Base-by-base conservation (phyloP, 2,329 filamentous ascomycete genomes). In the Fusarium pseudoanthophilum region DNA sequence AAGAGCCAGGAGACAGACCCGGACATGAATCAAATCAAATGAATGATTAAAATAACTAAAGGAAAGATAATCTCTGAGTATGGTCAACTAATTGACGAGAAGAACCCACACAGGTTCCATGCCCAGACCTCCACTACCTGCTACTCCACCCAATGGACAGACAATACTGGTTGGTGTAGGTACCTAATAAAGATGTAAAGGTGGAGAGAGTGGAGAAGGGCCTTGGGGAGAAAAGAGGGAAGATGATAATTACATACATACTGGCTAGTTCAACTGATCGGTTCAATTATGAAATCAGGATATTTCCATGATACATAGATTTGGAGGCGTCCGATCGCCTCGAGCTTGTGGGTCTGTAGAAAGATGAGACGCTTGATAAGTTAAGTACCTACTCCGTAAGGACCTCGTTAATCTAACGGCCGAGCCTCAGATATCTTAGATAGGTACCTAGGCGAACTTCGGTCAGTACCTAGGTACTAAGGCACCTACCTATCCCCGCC, bases 201-300 rank as follows among this genome's bases (percentile, higher is more conserved):
- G 32, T 28, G 51, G 34, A 52, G 30, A 52, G 20, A 28, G 51
- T 39, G 24, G 49, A 28, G 32, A 45, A 26, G 55, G 45, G 49
- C 24, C 40, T 70, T 49, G 52, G 64, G 57, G 67, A 59, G 60
- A 53, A 60, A 70, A 70, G 63, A 66, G 45, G 40, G 30, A 48
- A 63, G 21, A 24, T 36, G 30, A 32, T 16, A 18, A 16, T 16
- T 36, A 28, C 32, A 37, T 37, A 40, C 26, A 26, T 26, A 26
- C 26, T 26, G 26, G 26, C 37, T 40, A 28, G 18, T 20, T 52
- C 48, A 20, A 36, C 32, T 24, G 16, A 26, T 24, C 32, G 30
- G 32, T 52, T 34, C 24, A 26, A 52, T 36, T 52, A 24, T 24
- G n/a, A 45, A 40, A 40, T 36, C 26, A n/a, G n/a, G 11, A 52